These are phyloP conservation scores for Plectosphaerella plurivora DNA, from an alignment of 2,329 filamentous ascomycete species.

Conservation along the genomic window DNA sequence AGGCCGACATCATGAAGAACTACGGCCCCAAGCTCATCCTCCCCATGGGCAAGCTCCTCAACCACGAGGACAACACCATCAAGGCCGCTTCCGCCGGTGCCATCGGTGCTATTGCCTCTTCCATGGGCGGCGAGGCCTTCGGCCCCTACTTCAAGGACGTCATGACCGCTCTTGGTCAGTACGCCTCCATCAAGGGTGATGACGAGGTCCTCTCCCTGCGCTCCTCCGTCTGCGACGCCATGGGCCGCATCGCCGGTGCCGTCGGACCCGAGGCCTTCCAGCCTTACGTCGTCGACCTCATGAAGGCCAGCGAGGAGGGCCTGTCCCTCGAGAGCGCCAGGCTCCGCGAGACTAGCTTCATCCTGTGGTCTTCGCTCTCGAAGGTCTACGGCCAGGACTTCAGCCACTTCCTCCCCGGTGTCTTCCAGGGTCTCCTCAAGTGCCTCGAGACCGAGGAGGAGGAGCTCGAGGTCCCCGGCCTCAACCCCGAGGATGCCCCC, in stretches of 20 bases:
- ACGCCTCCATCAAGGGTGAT: conserved; percentile 79
- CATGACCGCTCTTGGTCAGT: conserved; percentile 84
- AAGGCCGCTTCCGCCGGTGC: conserved; percentile 87
- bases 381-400: conserved; percentile 90
- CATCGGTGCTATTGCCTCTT: conserved; percentile 83
- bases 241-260: conserved; percentile 87
- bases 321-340: conserved; percentile 83
- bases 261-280: conserved; percentile 85
- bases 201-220: conserved; percentile 88
- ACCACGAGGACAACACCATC: conserved; percentile 81
- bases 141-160: conserved; percentile 86
- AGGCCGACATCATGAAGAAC: conserved; percentile 72
- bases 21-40: conserved; percentile 82
- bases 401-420: conserved; percentile 70
- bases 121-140: conserved; percentile 78
- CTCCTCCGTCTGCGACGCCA: conserved; percentile 84
- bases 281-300: conserved; percentile 84
- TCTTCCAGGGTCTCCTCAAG: conserved; percentile 75
- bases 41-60: conserved; percentile 77
- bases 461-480: conserved; percentile 74
- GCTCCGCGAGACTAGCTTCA: conserved; percentile 93
- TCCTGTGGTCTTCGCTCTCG: conserved; percentile 90
- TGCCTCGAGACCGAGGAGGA: conserved; percentile 87
- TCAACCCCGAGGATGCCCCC: conserved; percentile 39
- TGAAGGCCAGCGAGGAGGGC: conserved; percentile 89